Evolutionary conservation across 2,329 filamentous ascomycete species (phyloP), one percentile per base, ranked within the genome.

Genomic region (Acephala macrosclerotiorum): DNA sequence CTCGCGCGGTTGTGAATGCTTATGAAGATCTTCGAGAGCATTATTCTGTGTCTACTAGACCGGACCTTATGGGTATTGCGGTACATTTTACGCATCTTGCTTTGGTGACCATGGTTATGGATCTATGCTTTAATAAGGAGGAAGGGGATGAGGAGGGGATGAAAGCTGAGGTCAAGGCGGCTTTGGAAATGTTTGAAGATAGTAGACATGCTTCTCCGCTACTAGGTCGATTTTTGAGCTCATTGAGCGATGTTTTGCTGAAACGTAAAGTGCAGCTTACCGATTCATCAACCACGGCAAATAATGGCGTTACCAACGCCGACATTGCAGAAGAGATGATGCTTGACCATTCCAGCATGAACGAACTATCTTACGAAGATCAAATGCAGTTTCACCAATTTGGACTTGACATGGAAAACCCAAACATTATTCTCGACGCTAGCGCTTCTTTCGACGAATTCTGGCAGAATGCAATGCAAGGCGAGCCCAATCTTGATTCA

Each of bases 31-130:
- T 49, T 7, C n/a, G n/a, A 49, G 45, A 49, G n/a, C 45, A 49
- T 20, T 65, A 75, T 2, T 60, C 57, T 14, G 67, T 73, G 57
- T 67, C 69, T 3, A 73, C 73, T 35, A 65, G 66, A 0, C 25
- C 70, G n/a, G 63, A 64, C n/a, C 67, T 73, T 1, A 73, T 75
- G 12, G 73, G 73, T 3, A 70, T 74, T 35, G 53, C 76, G 14
- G 61, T 76, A 38, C 73, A 72, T 35, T 65, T 63, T 57, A 70
- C 78, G 0, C 78, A 77, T 66, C 74, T 80, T 64, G 77, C 77
- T 1, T 74, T 74, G 16, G 76, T 78, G 16, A 76, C 78, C 1
- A 73, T 79, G 7, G 66, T 79, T 16, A 75, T 79, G 67, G 77
- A 79, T 55, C 63, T 77, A n/a, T 78, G 76, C 56, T 71, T 76